Conservation (phyloP, 306 rosid species). For the Trifolium fragiferum region DNA sequence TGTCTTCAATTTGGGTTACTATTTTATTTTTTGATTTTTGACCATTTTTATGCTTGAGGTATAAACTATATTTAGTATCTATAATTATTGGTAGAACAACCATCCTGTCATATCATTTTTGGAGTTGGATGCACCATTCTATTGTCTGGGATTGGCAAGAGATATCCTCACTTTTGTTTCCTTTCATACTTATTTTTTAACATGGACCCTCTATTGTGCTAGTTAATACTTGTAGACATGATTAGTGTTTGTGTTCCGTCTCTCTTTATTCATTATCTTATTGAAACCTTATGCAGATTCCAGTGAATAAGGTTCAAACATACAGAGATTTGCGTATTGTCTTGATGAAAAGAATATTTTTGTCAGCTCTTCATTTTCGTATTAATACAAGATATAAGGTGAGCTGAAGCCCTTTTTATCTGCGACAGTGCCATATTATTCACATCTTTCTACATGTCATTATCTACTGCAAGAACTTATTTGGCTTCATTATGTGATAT, state of each 20-base stretch:
- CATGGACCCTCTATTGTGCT: background rate
- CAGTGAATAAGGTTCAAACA: conserved; percentile 85
- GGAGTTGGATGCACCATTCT: background rate
- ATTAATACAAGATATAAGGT: conserved; percentile 99
- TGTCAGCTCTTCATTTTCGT: conserved; percentile 96
- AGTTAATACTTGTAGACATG: conserved; percentile 23
- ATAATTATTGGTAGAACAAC: too few relatives aligned
- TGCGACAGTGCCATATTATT: conserved; percentile 16
- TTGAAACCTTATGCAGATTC: conserved; percentile 69
- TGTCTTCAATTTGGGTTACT: background rate
- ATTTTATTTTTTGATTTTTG: too few relatives aligned
- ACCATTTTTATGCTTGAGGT: too few relatives aligned
- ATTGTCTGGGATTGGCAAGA: conserved; percentile 15
- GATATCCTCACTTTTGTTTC: conserved; percentile 25
- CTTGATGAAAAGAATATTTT: conserved; percentile 97
- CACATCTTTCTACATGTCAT: background rate
- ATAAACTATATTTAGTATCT: too few relatives aligned
- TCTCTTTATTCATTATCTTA: conserved; percentile 14
- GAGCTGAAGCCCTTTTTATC: conserved; percentile 32
- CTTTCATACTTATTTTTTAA: conserved; percentile 19
- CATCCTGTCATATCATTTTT: too few relatives aligned
- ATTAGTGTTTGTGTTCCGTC: background rate
- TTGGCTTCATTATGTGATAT: conserved; percentile 14
- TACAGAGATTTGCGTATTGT: conserved; percentile 89
- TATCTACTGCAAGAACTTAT: conserved; percentile 15